These are phyloP conservation scores for Barbarea vulgaris DNA, from an alignment of 345 rosid species.

Conservation along the genomic window DNA sequence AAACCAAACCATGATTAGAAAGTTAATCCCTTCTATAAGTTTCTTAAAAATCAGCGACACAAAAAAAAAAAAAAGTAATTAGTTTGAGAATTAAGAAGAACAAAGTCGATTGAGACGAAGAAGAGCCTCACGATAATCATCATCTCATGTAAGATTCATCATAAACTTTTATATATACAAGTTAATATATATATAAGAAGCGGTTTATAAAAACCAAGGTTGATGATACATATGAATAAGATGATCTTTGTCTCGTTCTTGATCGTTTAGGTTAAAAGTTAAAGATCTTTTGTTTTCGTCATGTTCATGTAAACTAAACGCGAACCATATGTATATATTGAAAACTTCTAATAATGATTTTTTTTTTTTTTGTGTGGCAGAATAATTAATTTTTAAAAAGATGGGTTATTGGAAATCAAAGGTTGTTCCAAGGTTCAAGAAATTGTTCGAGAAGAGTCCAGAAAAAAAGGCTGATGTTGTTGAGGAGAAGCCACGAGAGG, in stretches of 20 bases:
- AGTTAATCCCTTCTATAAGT: slow-evolving; percentile 28
- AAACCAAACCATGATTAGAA: slow-evolving; percentile 2
- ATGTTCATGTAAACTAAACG: not conserved
- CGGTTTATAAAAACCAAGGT: not conserved
- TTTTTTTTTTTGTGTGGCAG: not conserved
- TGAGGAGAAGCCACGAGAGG: slow-evolving; percentile 52
- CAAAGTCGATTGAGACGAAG: slow-evolving; percentile 5
- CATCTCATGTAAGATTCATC: slow-evolving; percentile 35
- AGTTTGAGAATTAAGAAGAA: slow-evolving; percentile 20
- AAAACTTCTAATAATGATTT: not conserved
- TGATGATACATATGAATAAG: not conserved
- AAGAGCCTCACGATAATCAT: slow-evolving; percentile 14
- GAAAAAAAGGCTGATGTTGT: slow-evolving; percentile 65
- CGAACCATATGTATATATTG: not conserved
- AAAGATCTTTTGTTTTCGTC: not conserved
- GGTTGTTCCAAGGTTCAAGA: slow-evolving; percentile 80
- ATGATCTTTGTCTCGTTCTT: slow-evolving; percentile 17
- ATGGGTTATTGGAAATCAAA: slow-evolving; percentile 87
- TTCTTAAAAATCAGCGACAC: slow-evolving; percentile 22
- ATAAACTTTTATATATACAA: not conserved
- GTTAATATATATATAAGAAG: not conserved
- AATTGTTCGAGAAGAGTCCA: slow-evolving; percentile 63
- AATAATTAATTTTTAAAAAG: not conserved
- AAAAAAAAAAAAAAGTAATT: not conserved
- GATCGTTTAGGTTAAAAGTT: not conserved